These are phyloP conservation scores for Pleurotus pulmonarius DNA, from an alignment of 768 basidiomycete genomes.

Conservation along the genomic window DNA sequence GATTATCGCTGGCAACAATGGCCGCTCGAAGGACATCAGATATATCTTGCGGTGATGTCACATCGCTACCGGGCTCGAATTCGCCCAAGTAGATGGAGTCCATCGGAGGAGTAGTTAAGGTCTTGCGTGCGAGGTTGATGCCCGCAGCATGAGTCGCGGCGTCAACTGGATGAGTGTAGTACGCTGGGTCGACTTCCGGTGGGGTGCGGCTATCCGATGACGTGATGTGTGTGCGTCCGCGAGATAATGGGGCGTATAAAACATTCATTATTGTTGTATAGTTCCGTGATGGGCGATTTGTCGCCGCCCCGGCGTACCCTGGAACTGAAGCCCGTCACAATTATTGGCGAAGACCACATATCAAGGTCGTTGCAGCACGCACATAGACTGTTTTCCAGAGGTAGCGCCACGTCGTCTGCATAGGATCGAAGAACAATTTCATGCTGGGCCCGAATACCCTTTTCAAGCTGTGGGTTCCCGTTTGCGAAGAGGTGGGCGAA, in stretches of 20 bases:
- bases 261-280: constrained; percentile 29
- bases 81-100: constrained; percentile 24
- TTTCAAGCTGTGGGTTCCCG: constrained; percentile 23
- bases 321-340: constrained; percentile 18
- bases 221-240: constrained; percentile 43
- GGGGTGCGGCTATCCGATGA: constrained; percentile 35
- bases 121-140: constrained; percentile 25
- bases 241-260: constrained; percentile 33
- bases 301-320: constrained; percentile 27
- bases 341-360: no score
- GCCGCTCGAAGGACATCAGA: constrained; percentile 20
- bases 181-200: constrained; percentile 50
- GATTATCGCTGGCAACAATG: constrained; percentile 26
- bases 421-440: constrained; percentile 20
- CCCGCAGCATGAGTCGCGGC: constrained; percentile 26
- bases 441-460: constrained; percentile 27
- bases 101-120: constrained; percentile 25
- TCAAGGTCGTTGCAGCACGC: neutral
- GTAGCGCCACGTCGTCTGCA: constrained; percentile 18
- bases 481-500: constrained; percentile 26
- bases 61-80: constrained; percentile 25
- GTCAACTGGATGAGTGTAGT: constrained; percentile 30
- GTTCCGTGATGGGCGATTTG: constrained; percentile 20
- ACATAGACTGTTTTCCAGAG: constrained; percentile 28
- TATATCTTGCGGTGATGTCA: constrained; percentile 15